These are phyloP conservation scores for Fusarium sp. DNA, from an alignment of 2,329 filamentous ascomycete species.

Conservation along the genomic window DNA sequence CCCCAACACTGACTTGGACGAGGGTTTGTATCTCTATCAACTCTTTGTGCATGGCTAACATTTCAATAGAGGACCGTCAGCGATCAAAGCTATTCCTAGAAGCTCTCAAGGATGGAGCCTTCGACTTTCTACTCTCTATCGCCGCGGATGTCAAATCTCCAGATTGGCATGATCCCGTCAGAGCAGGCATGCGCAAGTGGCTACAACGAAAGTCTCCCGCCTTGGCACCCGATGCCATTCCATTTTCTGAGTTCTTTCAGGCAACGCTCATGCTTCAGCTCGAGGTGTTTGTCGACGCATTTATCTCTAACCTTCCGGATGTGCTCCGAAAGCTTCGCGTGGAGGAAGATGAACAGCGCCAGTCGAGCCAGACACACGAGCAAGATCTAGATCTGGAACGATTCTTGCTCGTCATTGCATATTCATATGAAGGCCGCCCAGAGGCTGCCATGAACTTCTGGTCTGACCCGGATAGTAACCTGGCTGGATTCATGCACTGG, in stretches of 20 bases:
- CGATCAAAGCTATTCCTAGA: constrained; percentile 80
- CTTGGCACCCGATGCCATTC: constrained; percentile 74
- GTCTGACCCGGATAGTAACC: constrained; percentile 90
- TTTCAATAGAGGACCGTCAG: constrained; percentile 71
- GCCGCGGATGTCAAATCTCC: constrained; percentile 83
- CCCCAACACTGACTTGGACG: constrained; percentile 72
- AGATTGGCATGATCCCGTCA: constrained; percentile 89
- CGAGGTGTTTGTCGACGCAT: constrained; percentile 89
- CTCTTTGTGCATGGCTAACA: constrained; percentile 28
- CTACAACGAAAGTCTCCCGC: constrained; percentile 83
- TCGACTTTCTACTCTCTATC: constrained; percentile 90
- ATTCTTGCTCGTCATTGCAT: constrained; percentile 92
- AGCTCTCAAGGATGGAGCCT: constrained; percentile 86
- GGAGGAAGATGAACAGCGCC: constrained; percentile 90
- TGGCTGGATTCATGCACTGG: constrained; percentile 97
- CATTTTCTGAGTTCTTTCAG: constrained; percentile 80
- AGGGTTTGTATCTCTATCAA: constrained; percentile 54
- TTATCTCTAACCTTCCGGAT: constrained; percentile 96
- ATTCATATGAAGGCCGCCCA: constrained; percentile 86
- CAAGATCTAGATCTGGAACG: constrained; percentile 84
- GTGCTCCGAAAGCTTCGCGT: constrained; percentile 85
- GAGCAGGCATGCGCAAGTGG: constrained; percentile 83
- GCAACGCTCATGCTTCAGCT: constrained; percentile 81
- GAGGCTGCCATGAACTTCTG: constrained; percentile 92
- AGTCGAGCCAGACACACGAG: constrained; percentile 73